phyloP scores from a whole-genome alignment of 345 rosid species.

The Camelina sativa region DNA sequence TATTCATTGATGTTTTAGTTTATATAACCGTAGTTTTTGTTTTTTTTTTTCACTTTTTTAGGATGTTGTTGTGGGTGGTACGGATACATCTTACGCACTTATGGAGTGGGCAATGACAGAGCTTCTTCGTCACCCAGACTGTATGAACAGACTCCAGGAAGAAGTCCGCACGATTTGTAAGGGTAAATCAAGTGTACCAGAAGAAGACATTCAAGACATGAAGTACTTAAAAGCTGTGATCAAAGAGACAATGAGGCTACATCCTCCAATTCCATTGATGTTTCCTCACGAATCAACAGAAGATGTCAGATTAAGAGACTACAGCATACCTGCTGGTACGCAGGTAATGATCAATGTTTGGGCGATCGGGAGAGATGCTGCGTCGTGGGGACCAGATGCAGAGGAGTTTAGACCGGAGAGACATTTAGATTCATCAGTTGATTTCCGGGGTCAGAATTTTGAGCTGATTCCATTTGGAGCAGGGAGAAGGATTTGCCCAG shows the following conservation, averaged over 20 bases:
- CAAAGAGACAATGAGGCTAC: conserved; percentile 47
- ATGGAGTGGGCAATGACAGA: conserved; percentile 58
- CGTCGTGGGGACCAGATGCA: conserved; percentile 40
- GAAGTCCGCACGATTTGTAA: conserved; percentile 38
- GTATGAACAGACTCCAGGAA: conserved; percentile 39
- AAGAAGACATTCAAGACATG: conserved; percentile 42
- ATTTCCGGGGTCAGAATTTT: conserved; percentile 42
- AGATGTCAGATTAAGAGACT: conserved; percentile 39
- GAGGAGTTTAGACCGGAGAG: conserved; percentile 46
- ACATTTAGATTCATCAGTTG: conserved; percentile 33
- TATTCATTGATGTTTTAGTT: not conserved
- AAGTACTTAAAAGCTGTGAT: conserved; percentile 48
- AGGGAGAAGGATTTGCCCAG: conserved; percentile 47
- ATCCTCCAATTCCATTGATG: conserved; percentile 51
- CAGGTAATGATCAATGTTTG: conserved; percentile 45
- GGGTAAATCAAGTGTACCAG: conserved; percentile 15
- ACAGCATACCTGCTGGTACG: conserved; percentile 43
- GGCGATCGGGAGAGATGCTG: conserved; percentile 45
- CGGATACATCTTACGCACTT: conserved; percentile 41
- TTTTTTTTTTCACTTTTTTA: conserved; percentile 6
- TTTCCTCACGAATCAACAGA: conserved; percentile 40
- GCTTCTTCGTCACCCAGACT: conserved; percentile 45
- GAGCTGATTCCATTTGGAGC: conserved; percentile 46
- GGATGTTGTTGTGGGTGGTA: conserved; percentile 51
- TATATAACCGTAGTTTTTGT: not conserved